Evolutionary conservation across 495 filamentous ascomycete species (phyloP).

Genomic region (Jackrogersella multiformis): DNA sequence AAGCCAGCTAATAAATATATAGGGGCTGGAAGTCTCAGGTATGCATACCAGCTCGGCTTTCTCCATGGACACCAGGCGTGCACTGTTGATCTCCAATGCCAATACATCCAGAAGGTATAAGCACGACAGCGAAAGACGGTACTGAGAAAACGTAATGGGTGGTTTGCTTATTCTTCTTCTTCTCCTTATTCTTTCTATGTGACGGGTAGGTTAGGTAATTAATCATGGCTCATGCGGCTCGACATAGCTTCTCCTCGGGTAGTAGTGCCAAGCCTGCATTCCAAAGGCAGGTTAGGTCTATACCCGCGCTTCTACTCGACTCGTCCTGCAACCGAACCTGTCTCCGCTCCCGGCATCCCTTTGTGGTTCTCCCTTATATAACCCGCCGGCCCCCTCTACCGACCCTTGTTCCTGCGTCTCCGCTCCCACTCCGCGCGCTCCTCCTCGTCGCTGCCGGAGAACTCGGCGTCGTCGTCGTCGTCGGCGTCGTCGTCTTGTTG

Average conservation of each 20-base stretch:
- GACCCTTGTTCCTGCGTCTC: slow-evolving; percentile 51
- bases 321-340: neutral
- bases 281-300: neutral
- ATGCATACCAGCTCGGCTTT: too few relatives aligned
- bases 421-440: slow-evolving; percentile 62
- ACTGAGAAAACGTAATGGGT: neutral
- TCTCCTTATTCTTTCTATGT: too few relatives aligned
- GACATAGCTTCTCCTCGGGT: neutral
- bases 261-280: slow-evolving; percentile 1
- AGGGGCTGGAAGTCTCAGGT: too few relatives aligned
- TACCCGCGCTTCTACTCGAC: neutral
- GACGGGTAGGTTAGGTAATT: too few relatives aligned
- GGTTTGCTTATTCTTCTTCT: slow-evolving; percentile 19
- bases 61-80: too few relatives aligned
- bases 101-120: too few relatives aligned
- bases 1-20: too few relatives aligned
- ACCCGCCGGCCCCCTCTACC: slow-evolving; percentile 34
- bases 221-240: neutral
- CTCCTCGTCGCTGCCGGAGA: slow-evolving; percentile 62
- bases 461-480: slow-evolving; percentile 60
- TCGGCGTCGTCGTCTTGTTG: slow-evolving; percentile 36
- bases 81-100: too few relatives aligned
- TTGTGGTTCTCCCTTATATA: neutral
- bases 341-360: neutral
- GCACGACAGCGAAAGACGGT: neutral